Percentiles rank a stretch among this genome's conserved stretches.
Conservation (phyloP, 1,139 yeast species). For the Wickerhamiella pararugosa region DNA sequence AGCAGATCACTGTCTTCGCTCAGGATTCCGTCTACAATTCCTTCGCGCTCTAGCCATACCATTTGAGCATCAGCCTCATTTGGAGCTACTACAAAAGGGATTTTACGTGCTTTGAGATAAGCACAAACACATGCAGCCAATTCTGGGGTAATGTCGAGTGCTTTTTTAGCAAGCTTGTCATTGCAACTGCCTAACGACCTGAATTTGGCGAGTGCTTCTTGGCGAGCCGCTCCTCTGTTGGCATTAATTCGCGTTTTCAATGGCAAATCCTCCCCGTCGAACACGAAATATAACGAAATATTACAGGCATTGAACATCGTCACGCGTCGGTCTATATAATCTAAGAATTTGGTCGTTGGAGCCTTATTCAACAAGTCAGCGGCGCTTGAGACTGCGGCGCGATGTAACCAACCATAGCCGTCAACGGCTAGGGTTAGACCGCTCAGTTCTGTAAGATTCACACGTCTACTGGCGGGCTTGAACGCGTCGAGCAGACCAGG, state of each 20-base stretch:
- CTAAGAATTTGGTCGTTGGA: constrained; percentile 52
- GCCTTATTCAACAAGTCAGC: constrained; percentile 59
- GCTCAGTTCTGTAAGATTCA: constrained; percentile 41
- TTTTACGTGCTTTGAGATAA: constrained; percentile 39
- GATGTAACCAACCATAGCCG: constrained; percentile 93
- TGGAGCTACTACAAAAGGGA: constrained; percentile 83
- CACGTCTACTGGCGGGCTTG: constrained; percentile 52
- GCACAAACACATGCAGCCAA: constrained; percentile 84
- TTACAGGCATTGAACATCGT: constrained; percentile 50
- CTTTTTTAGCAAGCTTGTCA: constrained; percentile 6
- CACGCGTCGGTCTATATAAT: constrained; percentile 41
- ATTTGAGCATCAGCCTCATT: constrained; percentile 97
- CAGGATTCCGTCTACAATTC: constrained; percentile 68
- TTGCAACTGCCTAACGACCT: neutral
- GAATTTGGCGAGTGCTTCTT: constrained; percentile 33
- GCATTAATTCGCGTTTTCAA: constrained; percentile 63
- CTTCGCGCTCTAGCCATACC: constrained; percentile 70
- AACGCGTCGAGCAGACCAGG: constrained; percentile 61
- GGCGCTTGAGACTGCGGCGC: constrained; percentile 72
- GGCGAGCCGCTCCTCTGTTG: constrained; percentile 42
- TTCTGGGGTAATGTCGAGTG: constrained; percentile 70
- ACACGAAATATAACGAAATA: constrained; percentile 74
- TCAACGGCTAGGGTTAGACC: constrained; percentile 84
- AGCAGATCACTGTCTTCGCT: constrained; percentile 92
- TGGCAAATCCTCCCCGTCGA: constrained; percentile 83